Percentiles rank a stretch among this genome's conserved stretches.
These are phyloP conservation scores for Crithidia bombi DNA, from an alignment of 208 protist species.

Conservation along the genomic window DNA sequence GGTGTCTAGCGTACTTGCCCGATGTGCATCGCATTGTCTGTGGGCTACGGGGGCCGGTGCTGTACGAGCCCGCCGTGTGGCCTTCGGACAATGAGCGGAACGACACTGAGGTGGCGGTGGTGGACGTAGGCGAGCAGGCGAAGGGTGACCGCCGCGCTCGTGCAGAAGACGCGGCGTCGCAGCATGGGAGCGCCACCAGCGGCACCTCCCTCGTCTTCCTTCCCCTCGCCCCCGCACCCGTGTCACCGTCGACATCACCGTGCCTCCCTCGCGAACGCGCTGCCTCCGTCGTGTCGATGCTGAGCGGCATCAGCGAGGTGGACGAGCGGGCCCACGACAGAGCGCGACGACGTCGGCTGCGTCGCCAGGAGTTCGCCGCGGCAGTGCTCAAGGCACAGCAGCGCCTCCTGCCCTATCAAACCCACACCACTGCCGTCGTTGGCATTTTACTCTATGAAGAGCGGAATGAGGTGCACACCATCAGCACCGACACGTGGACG, in stretches of 20 bases:
- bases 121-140: not conserved
- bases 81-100: not conserved
- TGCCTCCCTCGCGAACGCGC: not conserved
- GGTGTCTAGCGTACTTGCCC: constrained; percentile 65
- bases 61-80: constrained; percentile 53
- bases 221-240: not conserved
- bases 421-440: constrained; percentile 55
- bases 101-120: not conserved
- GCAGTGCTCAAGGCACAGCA: constrained; percentile 28
- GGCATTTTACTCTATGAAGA: constrained; percentile 40
- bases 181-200: not conserved
- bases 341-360: constrained; percentile 7
- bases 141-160: not conserved
- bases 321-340: not conserved
- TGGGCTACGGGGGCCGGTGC: constrained; percentile 63
- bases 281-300: not conserved
- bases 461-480: constrained; percentile 60
- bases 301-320: constrained; percentile 7
- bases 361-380: constrained; percentile 11
- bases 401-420: constrained; percentile 43
- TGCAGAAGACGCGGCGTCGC: not conserved
- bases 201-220: not conserved
- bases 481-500: constrained; percentile 68
- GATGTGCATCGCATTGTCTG: constrained; percentile 55
- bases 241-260: not conserved